Percentiles rank a stretch among this genome's conserved stretches.
phyloP scores from a whole-genome alignment of 805 yeast genomes.

The Jamesozyma lodderae region DNA sequence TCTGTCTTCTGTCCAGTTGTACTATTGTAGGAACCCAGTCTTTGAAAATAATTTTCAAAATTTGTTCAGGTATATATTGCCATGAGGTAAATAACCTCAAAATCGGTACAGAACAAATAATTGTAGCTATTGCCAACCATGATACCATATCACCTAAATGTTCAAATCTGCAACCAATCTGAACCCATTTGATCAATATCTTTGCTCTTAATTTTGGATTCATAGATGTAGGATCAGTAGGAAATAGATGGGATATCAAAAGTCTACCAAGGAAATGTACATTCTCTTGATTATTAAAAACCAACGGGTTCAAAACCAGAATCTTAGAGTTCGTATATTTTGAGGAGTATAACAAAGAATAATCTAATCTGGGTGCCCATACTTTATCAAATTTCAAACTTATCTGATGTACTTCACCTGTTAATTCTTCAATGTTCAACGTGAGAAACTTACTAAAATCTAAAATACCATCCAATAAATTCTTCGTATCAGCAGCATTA shows the following conservation, averaged over 20 bases:
- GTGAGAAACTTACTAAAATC: slow-evolving; percentile 44
- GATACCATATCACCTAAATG: slow-evolving; percentile 85
- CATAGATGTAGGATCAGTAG: slow-evolving; percentile 7
- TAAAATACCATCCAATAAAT: slow-evolving; percentile 14
- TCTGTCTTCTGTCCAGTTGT: slow-evolving; percentile 71
- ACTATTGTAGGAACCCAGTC: slow-evolving; percentile 93
- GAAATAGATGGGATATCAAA: slow-evolving; percentile 58
- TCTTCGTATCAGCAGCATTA: not conserved
- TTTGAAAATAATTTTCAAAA: slow-evolving; percentile 51
- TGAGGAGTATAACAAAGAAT: slow-evolving; percentile 57
- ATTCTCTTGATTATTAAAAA: slow-evolving; percentile 56
- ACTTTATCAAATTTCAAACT: slow-evolving; percentile 52
- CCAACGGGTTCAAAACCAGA: slow-evolving; percentile 57
- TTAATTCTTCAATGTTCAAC: slow-evolving; percentile 44
- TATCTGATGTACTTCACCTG: slow-evolving; percentile 55
- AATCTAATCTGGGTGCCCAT: slow-evolving; percentile 79
- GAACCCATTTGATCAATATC: slow-evolving; percentile 73
- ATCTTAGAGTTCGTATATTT: slow-evolving; percentile 22
- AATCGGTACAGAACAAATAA: slow-evolving; percentile 73
- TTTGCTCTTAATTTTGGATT: slow-evolving; percentile 42
- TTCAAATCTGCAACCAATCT: slow-evolving; percentile 69
- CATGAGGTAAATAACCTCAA: slow-evolving; percentile 67
- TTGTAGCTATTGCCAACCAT: slow-evolving; percentile 84
- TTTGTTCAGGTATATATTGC: slow-evolving; percentile 55
- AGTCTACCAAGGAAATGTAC: slow-evolving; percentile 74